Evolutionary conservation across 2,329 filamentous ascomycete genomes (phyloP), one percentile per base, ranked within the genome.

Genomic region (Ceratocystis alfenasii): DNA sequence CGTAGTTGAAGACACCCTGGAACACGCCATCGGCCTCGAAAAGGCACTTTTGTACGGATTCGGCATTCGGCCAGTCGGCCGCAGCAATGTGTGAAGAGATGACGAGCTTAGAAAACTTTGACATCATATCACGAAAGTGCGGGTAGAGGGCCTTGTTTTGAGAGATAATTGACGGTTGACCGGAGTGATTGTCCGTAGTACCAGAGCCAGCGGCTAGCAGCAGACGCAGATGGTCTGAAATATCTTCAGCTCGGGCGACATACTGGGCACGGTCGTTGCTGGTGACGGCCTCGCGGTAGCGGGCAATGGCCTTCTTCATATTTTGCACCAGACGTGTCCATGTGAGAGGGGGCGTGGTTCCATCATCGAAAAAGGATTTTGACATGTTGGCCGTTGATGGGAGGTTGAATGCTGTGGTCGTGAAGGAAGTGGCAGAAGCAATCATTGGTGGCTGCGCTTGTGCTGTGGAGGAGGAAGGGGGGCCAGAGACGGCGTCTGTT

Each of bases 61-160:
- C 94, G 17, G 90, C 87, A 65, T 93, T 91, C 7, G 93, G 92
- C 85, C 91, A 97, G 76, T 99, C 94, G 44, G 93, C 90, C 5
- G 93, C 91, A 48, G 94, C 94, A 73, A 99, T 96, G 74, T 99
- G 94, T 15, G 94, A 97, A 2, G 94, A 99, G 62, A 99, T 87
- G 57, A 99, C 94, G 8, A 99, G 81, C 75, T 99, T 99, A n/a
- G 94, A 97, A 75, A 99, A 99, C 71, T 95, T 92, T 57, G 94
- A 97, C 94, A 99, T 99, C 87, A 97, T 97, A 74, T 97, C 94
- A 65, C 94, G 83, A 76, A 99, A 99, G 75, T 97, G 92, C 28
- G 94, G 94, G 73, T 97, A 97, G 17, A 99, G 79, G 0, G 91
- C 89, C 75, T 97, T 97, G 79, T 99, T 99, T 4, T 90, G 95